Conservation (phyloP, 306 rosid genomes). For the Ammopiptanthus mongolicus region DNA sequence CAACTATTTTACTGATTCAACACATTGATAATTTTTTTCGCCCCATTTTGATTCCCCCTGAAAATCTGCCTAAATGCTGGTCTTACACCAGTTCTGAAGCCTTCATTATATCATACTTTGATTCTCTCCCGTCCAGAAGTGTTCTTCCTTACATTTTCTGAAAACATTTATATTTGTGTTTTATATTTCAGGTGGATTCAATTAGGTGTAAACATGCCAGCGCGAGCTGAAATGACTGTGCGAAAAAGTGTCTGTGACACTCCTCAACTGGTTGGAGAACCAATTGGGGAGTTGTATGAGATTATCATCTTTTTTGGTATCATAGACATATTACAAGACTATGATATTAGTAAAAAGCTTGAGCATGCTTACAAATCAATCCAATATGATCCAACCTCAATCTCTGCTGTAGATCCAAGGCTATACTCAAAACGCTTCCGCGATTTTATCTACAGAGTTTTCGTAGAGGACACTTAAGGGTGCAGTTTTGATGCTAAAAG, state of each 20-base stretch:
- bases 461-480: constrained; percentile 71
- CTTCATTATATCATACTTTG: too few species aligned
- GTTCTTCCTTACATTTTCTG: background rate
- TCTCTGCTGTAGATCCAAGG: constrained; percentile 97
- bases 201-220: constrained; percentile 83
- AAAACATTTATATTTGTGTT: background rate
- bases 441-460: constrained; percentile 86
- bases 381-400: constrained; percentile 76
- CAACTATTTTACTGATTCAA: background rate
- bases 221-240: constrained; percentile 61
- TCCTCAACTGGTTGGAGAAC: constrained; percentile 81
- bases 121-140: too few species aligned
- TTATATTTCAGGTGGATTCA: constrained; percentile 49
- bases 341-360: constrained; percentile 89
- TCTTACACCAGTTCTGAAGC: too few species aligned
- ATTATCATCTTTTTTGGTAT: constrained; percentile 70
- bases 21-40: too few species aligned
- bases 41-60: too few species aligned
- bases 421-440: constrained; percentile 90
- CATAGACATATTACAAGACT: constrained; percentile 94
- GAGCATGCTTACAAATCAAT: constrained; percentile 96
- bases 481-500: constrained; percentile 31
- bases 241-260: constrained; percentile 46
- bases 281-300: constrained; percentile 74
- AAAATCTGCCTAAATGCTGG: too few species aligned